phyloP scores from a whole-genome alignment of 257 asterid genomes.

The Penstemon newberryi region DNA sequence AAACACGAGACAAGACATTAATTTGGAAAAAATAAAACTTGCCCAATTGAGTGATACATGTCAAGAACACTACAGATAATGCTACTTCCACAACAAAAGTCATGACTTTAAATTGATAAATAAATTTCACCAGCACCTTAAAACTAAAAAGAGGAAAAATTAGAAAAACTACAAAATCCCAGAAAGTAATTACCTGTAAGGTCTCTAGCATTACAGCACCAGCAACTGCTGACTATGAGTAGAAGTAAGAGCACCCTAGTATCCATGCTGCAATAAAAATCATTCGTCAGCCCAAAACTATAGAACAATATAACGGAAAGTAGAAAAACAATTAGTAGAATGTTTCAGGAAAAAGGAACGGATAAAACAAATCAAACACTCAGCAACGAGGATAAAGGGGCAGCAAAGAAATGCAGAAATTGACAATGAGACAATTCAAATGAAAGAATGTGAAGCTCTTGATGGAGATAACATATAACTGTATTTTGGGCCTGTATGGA shows the following conservation, averaged over 20 bases:
- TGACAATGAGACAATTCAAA: not conserved
- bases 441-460: constrained; percentile 7
- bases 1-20: not conserved
- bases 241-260: constrained; percentile 52
- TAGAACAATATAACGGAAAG: constrained; percentile 6
- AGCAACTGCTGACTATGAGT: constrained; percentile 43
- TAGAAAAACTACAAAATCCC: constrained; percentile 35
- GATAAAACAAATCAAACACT: not conserved
- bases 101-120: not conserved
- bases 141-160: constrained; percentile 2
- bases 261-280: constrained; percentile 65
- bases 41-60: constrained; percentile 13
- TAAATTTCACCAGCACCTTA: not conserved
- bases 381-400: not conserved
- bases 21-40: not conserved
- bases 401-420: not conserved
- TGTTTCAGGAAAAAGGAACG: not conserved
- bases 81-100: constrained; percentile 12
- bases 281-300: constrained; percentile 23
- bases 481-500: too few species aligned
- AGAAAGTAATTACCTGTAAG: constrained; percentile 32
- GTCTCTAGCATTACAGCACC: constrained; percentile 68
- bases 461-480: not conserved
- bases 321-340: constrained; percentile 4
- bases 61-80: constrained; percentile 2